Evolutionary conservation across 768 basidiomycete species (phyloP).

Genomic region (Suillus lakei): DNA sequence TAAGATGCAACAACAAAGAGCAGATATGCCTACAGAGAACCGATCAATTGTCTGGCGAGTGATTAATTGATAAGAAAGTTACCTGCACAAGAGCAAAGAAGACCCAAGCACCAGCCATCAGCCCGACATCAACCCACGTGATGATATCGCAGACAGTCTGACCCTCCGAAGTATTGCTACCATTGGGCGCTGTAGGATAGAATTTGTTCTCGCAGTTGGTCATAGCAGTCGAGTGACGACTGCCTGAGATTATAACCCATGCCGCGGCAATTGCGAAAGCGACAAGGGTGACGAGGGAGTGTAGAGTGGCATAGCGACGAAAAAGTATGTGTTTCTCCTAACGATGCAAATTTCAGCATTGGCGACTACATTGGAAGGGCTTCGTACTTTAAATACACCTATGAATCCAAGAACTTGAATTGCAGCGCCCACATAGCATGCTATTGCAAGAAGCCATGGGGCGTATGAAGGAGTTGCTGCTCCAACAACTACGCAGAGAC

Average conservation of each 20-base stretch:
- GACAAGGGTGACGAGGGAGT: slow-evolving; percentile 55
- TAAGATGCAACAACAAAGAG: slow-evolving; percentile 63
- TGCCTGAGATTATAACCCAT: slow-evolving; percentile 82
- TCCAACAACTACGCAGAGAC: slow-evolving; percentile 69
- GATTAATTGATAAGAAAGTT: slow-evolving; percentile 28
- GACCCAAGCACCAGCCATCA: slow-evolving; percentile 91
- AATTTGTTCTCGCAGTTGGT: slow-evolving; percentile 64
- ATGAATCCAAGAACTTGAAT: slow-evolving; percentile 86
- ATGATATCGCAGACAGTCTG: slow-evolving; percentile 86
- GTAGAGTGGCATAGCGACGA: slow-evolving; percentile 70
- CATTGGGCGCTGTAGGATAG: slow-evolving; percentile 47
- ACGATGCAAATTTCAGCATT: slow-evolving; percentile 10
- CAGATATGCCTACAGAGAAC: slow-evolving; percentile 50
- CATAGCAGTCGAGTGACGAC: slow-evolving; percentile 75
- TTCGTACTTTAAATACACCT: slow-evolving; percentile 74
- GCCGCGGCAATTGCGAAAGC: slow-evolving; percentile 80
- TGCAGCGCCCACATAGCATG: slow-evolving; percentile 77
- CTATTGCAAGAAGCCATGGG: slow-evolving; percentile 69
- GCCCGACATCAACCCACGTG: slow-evolving; percentile 88
- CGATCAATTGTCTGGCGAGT: slow-evolving; percentile 2
- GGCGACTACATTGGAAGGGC: not conserved
- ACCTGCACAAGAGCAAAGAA: slow-evolving; percentile 81
- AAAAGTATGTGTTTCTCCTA: slow-evolving; percentile 73
- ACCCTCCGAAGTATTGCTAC: slow-evolving; percentile 52
- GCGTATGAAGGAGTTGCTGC: slow-evolving; percentile 82